phyloP scores from a whole-genome alignment of 495 filamentous ascomycete species.

The Lentithecium fluviatile region DNA sequence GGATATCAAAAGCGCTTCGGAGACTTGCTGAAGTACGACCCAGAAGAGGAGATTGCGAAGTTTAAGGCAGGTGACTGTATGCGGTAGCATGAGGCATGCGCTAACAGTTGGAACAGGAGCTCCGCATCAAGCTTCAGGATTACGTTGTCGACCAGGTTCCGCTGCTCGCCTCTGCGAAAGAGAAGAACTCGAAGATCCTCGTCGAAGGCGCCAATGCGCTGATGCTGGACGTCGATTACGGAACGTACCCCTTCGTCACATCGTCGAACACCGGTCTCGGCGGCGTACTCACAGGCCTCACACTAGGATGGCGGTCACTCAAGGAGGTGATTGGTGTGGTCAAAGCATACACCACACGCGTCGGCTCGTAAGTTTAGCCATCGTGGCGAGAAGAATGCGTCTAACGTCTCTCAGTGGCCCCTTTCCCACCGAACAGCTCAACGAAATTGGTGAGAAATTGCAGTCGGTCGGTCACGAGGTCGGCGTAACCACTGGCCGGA shows the following conservation, averaged over 20 bases:
- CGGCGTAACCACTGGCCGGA: slow-evolving; percentile 82
- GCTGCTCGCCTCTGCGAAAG: slow-evolving; percentile 56
- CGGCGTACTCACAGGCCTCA: slow-evolving; percentile 72
- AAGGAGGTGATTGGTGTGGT: slow-evolving; percentile 77
- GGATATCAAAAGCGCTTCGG: slow-evolving; percentile 75
- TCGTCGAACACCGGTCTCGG: slow-evolving; percentile 60
- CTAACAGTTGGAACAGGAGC: slow-evolving; percentile 48
- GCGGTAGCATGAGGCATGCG: neutral
- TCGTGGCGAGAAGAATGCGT: neutral
- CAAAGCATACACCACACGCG: slow-evolving; percentile 68
- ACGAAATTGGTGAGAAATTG: slow-evolving; percentile 62
- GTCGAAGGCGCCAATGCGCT: slow-evolving; percentile 91
- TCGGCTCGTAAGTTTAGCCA: slow-evolving; percentile 30
- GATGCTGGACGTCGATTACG: slow-evolving; percentile 68
- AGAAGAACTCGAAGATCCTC: slow-evolving; percentile 63
- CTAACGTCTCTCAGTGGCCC: slow-evolving; percentile 68
- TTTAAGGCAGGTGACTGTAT: slow-evolving; percentile 49
- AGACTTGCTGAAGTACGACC: slow-evolving; percentile 68
- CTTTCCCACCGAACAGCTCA: slow-evolving; percentile 64
- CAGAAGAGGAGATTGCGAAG: slow-evolving; percentile 73
- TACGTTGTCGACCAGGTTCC: slow-evolving; percentile 69
- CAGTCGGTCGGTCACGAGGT: slow-evolving; percentile 65
- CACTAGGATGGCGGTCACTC: slow-evolving; percentile 42
- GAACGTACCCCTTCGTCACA: slow-evolving; percentile 78
- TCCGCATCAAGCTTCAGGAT: slow-evolving; percentile 63